phyloP scores from a whole-genome alignment of 768 basidiomycete genomes.

The Boletus rubroflammeus region DNA sequence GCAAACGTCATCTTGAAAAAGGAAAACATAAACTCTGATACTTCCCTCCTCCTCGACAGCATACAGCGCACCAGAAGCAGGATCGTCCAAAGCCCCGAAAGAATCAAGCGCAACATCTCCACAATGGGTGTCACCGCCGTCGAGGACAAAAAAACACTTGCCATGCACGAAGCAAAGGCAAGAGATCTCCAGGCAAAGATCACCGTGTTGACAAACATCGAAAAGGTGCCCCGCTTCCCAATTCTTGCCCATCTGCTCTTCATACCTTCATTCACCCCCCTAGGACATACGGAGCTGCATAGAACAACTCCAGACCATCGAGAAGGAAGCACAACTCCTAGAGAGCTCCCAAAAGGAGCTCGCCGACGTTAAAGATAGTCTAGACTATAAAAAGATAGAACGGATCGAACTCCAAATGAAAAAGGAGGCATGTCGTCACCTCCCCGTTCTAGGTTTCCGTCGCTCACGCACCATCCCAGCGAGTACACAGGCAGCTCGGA shows the following conservation, averaged over 20 bases:
- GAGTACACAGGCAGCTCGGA: slow-evolving; percentile 71
- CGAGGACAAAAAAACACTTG: slow-evolving; percentile 68
- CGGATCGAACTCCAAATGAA: slow-evolving; percentile 62
- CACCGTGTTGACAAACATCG: slow-evolving; percentile 64
- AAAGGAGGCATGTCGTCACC: slow-evolving; percentile 51
- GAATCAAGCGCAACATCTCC: slow-evolving; percentile 77
- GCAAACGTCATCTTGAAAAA: slow-evolving; percentile 59
- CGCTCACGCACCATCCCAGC: slow-evolving; percentile 40
- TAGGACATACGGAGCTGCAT: slow-evolving; percentile 73
- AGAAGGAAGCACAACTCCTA: slow-evolving; percentile 62
- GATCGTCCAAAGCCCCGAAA: slow-evolving; percentile 89
- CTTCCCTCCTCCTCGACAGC: slow-evolving; percentile 53
- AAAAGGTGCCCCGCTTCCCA: slow-evolving; percentile 53
- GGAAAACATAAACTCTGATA: slow-evolving; percentile 63
- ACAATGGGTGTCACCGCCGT: slow-evolving; percentile 65
- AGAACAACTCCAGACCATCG: slow-evolving; percentile 73
- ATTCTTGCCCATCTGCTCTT: background rate
- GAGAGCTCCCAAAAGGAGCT: slow-evolving; percentile 65
- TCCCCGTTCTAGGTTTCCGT: background rate
- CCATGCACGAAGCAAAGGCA: slow-evolving; percentile 66
- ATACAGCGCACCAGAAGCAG: slow-evolving; percentile 64
- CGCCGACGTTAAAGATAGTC: slow-evolving; percentile 60
- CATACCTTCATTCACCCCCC: background rate
- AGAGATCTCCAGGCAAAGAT: slow-evolving; percentile 77
- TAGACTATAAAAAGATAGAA: slow-evolving; percentile 74